Evolutionary conservation across 192 early-diverging fungal species (phyloP).

Genomic region (Entomortierella beljakovae): DNA sequence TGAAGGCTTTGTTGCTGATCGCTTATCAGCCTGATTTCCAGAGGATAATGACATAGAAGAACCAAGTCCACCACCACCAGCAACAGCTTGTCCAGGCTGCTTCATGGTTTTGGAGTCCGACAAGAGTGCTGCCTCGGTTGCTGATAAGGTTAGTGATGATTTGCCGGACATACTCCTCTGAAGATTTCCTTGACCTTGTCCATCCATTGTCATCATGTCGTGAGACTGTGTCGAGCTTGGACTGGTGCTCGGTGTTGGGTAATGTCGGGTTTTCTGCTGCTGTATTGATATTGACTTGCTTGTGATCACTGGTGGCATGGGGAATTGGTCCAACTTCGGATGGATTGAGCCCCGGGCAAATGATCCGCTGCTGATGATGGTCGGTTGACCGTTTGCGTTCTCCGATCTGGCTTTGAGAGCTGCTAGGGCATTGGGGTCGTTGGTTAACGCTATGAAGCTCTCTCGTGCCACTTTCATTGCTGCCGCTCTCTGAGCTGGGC

Average conservation of each 20-base stretch:
- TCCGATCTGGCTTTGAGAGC: slow-evolving; percentile 15
- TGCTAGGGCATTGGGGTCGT: slow-evolving; percentile 29
- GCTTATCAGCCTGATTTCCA: not conserved
- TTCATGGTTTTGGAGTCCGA: slow-evolving; percentile 1
- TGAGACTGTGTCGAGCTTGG: slow-evolving; percentile 6
- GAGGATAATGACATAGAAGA: slow-evolving; percentile 23
- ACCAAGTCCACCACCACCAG: slow-evolving; percentile 49
- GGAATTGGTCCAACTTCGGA: slow-evolving; percentile 8
- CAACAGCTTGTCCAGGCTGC: slow-evolving; percentile 32
- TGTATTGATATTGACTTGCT: slow-evolving; percentile 5
- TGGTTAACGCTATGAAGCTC: slow-evolving; percentile 34
- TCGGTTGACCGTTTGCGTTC: not conserved
- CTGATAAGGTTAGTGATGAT: slow-evolving; percentile 9
- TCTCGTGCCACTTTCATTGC: slow-evolving; percentile 31
- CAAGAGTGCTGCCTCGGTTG: not conserved
- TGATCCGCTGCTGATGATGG: slow-evolving; percentile 32
- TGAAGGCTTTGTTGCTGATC: not conserved
- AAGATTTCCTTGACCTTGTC: slow-evolving; percentile 8
- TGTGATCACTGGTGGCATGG: slow-evolving; percentile 8
- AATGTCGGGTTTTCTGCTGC: not conserved
- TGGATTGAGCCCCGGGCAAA: slow-evolving; percentile 12
- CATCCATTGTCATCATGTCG: not conserved
- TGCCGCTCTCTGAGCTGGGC: slow-evolving; percentile 32
- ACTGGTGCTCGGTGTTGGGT: slow-evolving; percentile 8
- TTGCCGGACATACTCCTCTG: slow-evolving; percentile 37